phyloP scores from a whole-genome alignment of 73 alveolate species.

The Paramecium pentaurelia region DNA sequence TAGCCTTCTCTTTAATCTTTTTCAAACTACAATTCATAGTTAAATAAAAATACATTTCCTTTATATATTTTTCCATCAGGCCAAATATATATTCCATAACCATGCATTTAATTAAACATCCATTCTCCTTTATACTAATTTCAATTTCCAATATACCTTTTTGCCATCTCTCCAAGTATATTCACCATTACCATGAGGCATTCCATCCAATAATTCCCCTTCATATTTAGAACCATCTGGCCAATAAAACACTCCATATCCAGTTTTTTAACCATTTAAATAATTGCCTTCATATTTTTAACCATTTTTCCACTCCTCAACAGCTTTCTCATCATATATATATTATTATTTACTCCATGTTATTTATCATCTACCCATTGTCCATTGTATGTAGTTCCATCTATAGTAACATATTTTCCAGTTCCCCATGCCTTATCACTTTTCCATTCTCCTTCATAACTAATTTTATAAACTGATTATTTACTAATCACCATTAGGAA shows the following conservation, averaged over 20 bases:
- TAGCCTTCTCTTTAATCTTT: constrained; percentile 54
- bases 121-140: constrained; percentile 70
- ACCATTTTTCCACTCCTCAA: constrained; percentile 78
- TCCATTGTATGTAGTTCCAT: neutral
- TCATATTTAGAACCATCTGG: constrained; percentile 17
- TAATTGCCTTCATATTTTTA: constrained; percentile 67
- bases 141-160: neutral
- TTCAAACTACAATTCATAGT: neutral
- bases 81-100: constrained; percentile 46
- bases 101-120: constrained; percentile 62
- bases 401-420: constrained; percentile 52
- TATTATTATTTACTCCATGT: neutral
- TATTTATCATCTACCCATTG: constrained; percentile 23
- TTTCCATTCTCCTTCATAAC: constrained; percentile 64
- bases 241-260: constrained; percentile 74
- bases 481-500: constrained; percentile 60
- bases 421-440: constrained; percentile 69
- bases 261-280: neutral
- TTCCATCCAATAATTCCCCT: constrained; percentile 66
- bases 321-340: constrained; percentile 57
- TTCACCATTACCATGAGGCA: constrained; percentile 64
- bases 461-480: neutral
- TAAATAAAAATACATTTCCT: neutral
- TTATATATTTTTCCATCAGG: constrained; percentile 30
- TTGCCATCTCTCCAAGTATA: constrained; percentile 40